Conservation (phyloP, 495 filamentous ascomycete species). For the Tuber melanosporum region DNA sequence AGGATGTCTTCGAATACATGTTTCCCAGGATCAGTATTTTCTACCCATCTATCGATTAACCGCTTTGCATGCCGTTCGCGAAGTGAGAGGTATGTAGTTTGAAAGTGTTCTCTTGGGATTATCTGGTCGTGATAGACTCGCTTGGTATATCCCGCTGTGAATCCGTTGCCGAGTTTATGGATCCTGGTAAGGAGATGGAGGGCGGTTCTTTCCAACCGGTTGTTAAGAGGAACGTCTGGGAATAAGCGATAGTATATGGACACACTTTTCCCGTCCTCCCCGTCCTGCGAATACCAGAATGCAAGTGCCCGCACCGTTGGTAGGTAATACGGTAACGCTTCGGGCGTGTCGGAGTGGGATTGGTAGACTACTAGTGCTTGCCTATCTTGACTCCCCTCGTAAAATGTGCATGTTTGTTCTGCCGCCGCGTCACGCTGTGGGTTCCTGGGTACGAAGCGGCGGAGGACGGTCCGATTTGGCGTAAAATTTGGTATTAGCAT, state of each 20-base stretch:
- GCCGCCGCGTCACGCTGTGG: constrained; percentile 63
- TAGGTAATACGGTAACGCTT: constrained; percentile 78
- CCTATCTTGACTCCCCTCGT: constrained; percentile 40
- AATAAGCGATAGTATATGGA: constrained; percentile 67
- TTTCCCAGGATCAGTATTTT: constrained; percentile 78
- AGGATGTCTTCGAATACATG: constrained; percentile 90
- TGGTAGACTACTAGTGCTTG: constrained; percentile 66
- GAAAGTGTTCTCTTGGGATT: constrained; percentile 63
- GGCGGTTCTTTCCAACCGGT: constrained; percentile 63
- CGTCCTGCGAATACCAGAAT: constrained; percentile 50
- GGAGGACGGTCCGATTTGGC: constrained; percentile 57
- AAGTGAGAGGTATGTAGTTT: constrained; percentile 74
- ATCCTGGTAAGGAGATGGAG: constrained; percentile 62
- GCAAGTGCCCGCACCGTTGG: constrained; percentile 66
- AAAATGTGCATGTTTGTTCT: constrained; percentile 75
- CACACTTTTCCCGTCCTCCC: constrained; percentile 13
- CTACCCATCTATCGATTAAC: constrained; percentile 67
- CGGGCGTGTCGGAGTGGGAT: constrained; percentile 58
- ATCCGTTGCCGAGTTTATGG: constrained; percentile 69
- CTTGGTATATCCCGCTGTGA: constrained; percentile 59
- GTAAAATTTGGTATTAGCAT: constrained; percentile 50
- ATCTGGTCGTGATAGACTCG: constrained; percentile 69
- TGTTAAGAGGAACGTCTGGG: constrained; percentile 44
- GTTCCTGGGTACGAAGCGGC: constrained; percentile 75
- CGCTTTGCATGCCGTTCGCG: constrained; percentile 65